These are phyloP conservation scores for Cryptosporidium muris DNA, from an alignment of 169 alveolate genomes.

Conservation along the genomic window DNA sequence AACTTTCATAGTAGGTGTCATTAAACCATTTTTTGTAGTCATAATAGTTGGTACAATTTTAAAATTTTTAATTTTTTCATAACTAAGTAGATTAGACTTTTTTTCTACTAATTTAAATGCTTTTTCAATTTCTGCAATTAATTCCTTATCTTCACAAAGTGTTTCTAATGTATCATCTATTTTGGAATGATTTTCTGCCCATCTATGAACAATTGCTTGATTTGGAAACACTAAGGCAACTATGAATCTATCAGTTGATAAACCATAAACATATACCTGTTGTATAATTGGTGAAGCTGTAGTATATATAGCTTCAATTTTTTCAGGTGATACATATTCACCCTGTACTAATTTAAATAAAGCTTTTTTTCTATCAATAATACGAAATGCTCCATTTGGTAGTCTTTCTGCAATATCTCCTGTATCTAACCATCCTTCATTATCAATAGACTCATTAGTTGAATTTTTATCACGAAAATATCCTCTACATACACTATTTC, in stretches of 20 bases:
- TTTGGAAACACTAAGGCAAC: constrained; percentile 85
- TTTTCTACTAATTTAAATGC: constrained; percentile 26
- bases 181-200: constrained; percentile 66
- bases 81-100: constrained; percentile 69
- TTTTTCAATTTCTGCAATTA: constrained; percentile 48
- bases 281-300: constrained; percentile 79
- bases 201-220: constrained; percentile 46
- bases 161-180: constrained; percentile 43
- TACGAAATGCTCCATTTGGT: constrained; percentile 83
- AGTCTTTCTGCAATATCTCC: constrained; percentile 89
- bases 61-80: constrained; percentile 71
- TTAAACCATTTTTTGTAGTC: constrained; percentile 68
- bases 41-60: constrained; percentile 64
- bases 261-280: constrained; percentile 89
- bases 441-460: constrained; percentile 84
- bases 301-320: constrained; percentile 84
- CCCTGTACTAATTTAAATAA: constrained; percentile 88
- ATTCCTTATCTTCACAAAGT: constrained; percentile 48
- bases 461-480: constrained; percentile 81
- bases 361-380: constrained; percentile 89
- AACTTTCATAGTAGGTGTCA: constrained; percentile 75
- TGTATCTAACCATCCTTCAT: constrained; percentile 91
- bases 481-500: constrained; percentile 80
- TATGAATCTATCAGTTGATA: constrained; percentile 80
- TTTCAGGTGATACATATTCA: constrained; percentile 91